Base-by-base conservation (phyloP, 108 stramenopile species). In the Fistulifera solaris region DNA sequence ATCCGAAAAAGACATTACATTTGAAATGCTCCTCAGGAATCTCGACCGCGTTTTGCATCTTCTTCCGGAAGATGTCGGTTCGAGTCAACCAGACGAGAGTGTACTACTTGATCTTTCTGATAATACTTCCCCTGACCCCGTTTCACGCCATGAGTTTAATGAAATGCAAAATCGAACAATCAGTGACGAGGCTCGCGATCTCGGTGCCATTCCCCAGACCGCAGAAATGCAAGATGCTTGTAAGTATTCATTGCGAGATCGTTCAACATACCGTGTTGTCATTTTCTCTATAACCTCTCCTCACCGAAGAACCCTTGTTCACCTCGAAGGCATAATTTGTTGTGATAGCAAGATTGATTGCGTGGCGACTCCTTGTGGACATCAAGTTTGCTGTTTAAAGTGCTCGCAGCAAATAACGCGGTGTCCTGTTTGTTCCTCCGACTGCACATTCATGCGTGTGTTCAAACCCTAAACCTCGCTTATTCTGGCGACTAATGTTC, bases 341-440 rank as follows among this genome's bases (percentile, higher is more conserved):
- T 69, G 48, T 19, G 72, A 80, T 24, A 60, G 65, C 31, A 24
- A 50, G 1, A 78, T 91, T 50, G 77, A 87, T 55, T 83, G 83
- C 48, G 80, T 87, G 7, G 77, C 81, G 11, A 83, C 73, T 49
- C 89, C 89, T 15, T 91, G 85, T 61, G 85, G 85, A 0, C 89
- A 91, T 65, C 83, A 86, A 65, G 53, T 81, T 6, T 81, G 81
- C 41, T 91, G 89, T 47, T 26, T 78, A 35, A 52, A 44, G 17
- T 87, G 85, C 65, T 63, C 74, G 54, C 57, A 52, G 21, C 61
- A 78, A 10, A 40, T 79, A 3, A 42, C 45, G 10, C 40, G 57
- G 3, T 91, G 89, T 58, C 89, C 89, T 17, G 62, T 78, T 7
- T 91, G 85, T 66, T 73, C 63, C 40, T 44, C 53, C 1, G 39